Evolutionary conservation across 176 grass and related monocot species (phyloP), one percentile per base, ranked within the genome.

Genomic region (Oryza brachyantha): DNA sequence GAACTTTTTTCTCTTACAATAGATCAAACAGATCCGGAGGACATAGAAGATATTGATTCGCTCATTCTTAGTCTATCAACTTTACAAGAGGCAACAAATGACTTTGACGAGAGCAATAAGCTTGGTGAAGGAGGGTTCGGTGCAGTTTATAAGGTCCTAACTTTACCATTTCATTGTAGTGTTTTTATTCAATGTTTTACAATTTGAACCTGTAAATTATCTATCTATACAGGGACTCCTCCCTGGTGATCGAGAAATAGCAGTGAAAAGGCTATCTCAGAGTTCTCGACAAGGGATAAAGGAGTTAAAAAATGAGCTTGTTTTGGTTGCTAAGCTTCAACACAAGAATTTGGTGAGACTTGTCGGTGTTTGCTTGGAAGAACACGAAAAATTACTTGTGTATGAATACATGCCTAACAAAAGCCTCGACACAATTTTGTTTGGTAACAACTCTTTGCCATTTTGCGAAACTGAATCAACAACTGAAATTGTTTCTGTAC

Each of bases 301-400:
- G 38, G 93, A 97, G 66, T 27, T 88, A 10, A 88, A 88, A 74
- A 88, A 88, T 80, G 86, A 88, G 63, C 70, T 88, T 55, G 81
- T 89, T 61, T 89, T 91, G 78, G 83, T 93, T 74, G 90, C 93
- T 37, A 97, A 93, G 43, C 88, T 93, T 78, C 86, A 84, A 76
- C 91, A 97, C 70, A 93, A 76, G 66, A 97, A 97, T 93, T 82
- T 97, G 62, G 88, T 97, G 25, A 92, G 83, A 45, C 79, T 93
- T 78, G 12, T 93, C 3, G 93, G 90, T 32, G 90, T 93, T 73
- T 97, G 87, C 80, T 83, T 97, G 83, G 85, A 90, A 58, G 87
- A 91, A 40, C 72, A 91, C 31, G 93, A 96, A 76, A 96, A 68
- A 69, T 34, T 96, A 64, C 87, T 96, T 74, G 83, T 91, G 31